Base-by-base conservation (phyloP, 805 yeast species). In the Suhomyces vadensis region DNA sequence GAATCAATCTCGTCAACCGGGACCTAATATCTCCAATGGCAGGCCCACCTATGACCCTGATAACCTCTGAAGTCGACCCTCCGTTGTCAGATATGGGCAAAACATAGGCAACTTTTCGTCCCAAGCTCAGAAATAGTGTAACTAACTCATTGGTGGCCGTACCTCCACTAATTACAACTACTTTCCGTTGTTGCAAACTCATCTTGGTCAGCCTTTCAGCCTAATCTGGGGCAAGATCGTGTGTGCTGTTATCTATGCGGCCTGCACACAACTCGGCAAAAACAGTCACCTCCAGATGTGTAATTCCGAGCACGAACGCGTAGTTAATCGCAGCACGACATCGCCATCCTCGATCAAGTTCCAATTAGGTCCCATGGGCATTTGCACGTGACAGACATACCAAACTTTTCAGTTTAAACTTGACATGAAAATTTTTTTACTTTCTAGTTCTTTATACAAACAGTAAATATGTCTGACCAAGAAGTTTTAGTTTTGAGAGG, bases 401-500 rank as follows among this genome's bases (percentile, higher is more conserved):
- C 6, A 6, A 16, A 21, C 11, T 27, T 27, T 24, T 24, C 26
- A 24, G 9, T 24, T n/a, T n/a, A 14, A 14, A 13, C n/a, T 7
- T 7, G 4, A 35, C 19, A 29, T 37, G 46, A 42, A 44, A 48
- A 47, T 31, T 48, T 47, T 52, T 44, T 21, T 36, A 38, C 33
- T 24, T 29, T 37, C 14, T 27, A 27, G 26, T 37, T 35, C 41
- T 26, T 21, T 39, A 45, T 20, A 22, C 23, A 40, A 35, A 40
- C n/a, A n/a, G 37, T 21, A 64, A 49, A 49, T 29, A 85, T 85
- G 91, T 79, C 90, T 75, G 81, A 80, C 67, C 85, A 81, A 77
- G 97, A 91, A 87, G 95, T 91, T 84, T 83, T 92, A 81, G 97
- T 92, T 77, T 87, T 94, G 76, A 91, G 98, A 85, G 99, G 98